Conservation (phyloP, 208 protist species). For the Trypanosoma lewisi region DNA sequence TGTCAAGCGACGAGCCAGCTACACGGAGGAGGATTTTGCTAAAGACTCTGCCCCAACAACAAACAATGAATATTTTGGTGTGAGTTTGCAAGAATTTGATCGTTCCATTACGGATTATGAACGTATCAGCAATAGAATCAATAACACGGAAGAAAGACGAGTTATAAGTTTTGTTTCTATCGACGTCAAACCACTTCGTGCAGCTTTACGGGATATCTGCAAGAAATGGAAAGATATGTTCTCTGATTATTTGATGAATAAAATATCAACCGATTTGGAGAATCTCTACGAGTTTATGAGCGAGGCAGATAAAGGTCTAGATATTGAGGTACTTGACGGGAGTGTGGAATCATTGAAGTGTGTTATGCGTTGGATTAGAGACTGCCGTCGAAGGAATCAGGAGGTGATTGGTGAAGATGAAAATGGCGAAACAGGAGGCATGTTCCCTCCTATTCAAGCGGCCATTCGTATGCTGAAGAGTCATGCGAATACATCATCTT, state of each 20-base stretch:
- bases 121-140: constrained; percentile 74
- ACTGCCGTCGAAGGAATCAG: constrained; percentile 84
- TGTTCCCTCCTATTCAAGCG: constrained; percentile 90
- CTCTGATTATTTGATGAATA: constrained; percentile 92
- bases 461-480: constrained; percentile 92
- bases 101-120: constrained; percentile 93
- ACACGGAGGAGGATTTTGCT: constrained; percentile 44
- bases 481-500: constrained; percentile 76
- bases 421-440: constrained; percentile 77
- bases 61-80: constrained; percentile 86
- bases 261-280: constrained; percentile 84
- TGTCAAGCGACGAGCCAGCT: constrained; percentile 32
- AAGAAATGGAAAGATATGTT: constrained; percentile 95
- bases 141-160: constrained; percentile 86
- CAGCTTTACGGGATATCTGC: constrained; percentile 89
- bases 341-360: constrained; percentile 89
- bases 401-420: constrained; percentile 87
- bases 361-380: constrained; percentile 92
- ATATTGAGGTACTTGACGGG: constrained; percentile 90
- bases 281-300: constrained; percentile 91
- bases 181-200: constrained; percentile 95
- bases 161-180: constrained; percentile 91
- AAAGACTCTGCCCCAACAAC: constrained; percentile 37
- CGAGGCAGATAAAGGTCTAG: constrained; percentile 89
- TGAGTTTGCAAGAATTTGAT: constrained; percentile 92